phyloP scores from a whole-genome alignment of 345 rosid species.

The Eucalyptus lansdowneana region DNA sequence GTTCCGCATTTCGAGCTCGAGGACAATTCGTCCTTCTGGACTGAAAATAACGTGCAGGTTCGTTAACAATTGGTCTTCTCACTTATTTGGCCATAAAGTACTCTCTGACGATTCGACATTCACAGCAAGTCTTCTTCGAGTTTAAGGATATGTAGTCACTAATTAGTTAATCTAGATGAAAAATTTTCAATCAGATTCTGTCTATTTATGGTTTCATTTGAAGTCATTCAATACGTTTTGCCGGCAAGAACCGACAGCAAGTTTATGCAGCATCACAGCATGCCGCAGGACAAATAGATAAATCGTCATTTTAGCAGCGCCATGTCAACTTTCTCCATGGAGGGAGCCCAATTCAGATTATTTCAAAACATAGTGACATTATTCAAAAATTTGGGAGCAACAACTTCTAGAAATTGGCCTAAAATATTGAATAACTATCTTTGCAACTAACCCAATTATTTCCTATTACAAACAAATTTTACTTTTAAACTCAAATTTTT shows the following conservation, averaged over 20 bases:
- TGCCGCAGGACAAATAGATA: neutral
- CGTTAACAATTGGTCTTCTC: neutral
- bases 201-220: neutral
- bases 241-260: neutral
- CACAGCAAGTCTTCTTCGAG: neutral
- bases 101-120: neutral
- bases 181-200: neutral
- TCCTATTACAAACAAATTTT: neutral
- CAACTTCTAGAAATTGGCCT: neutral
- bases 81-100: neutral
- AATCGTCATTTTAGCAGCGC: neutral
- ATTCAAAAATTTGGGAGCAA: neutral
- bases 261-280: neutral
- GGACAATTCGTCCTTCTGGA: conserved; percentile 72
- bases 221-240: neutral
- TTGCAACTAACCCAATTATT: neutral
- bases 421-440: neutral
- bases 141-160: neutral
- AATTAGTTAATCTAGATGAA: neutral
- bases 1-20: conserved; percentile 63
- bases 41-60: conserved; percentile 91
- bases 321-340: neutral
- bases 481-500: neutral
- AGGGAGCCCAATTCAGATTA: neutral
- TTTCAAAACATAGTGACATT: neutral